Evolutionary conservation across 306 rosid species (phyloP), one percentile per base, ranked within the genome.

Genomic region (Castanospermum australe): DNA sequence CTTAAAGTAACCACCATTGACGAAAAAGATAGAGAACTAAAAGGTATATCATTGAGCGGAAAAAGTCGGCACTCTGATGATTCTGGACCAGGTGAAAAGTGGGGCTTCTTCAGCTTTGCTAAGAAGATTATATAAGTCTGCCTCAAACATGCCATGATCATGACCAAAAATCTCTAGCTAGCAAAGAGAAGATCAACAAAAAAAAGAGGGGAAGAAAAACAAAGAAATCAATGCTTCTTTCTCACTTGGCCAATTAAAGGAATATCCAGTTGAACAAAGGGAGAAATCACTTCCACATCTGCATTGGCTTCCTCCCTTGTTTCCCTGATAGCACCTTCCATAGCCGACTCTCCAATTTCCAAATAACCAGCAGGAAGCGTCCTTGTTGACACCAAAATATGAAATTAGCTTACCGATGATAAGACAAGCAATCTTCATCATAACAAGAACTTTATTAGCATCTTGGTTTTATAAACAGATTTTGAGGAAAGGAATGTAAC

Each of bases 291-390:
- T 83, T 90, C 93, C 50, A 92, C 97, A 4, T 92, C 92, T 12
- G 96, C 97, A 74, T 82, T 86, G 79, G 97, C 97, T 89, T 90
- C 97, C 80, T 92, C 96, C 90, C 86, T 72, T 45, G 97, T 92
- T 85, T 92, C 97, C 86, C 97, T 84, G 38, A 84, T 87, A 50
- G 97, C 97, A 80, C 97, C 97, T 85, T 92, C 96, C 55, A 86
- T 88, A 60, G 96, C 92, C 1, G 96, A 90, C 85, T 92, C 95
- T 57, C 95, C 97, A 61, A 90, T 87, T 85, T 92, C 97, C 87
- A 89, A 71, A 82, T 84, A 92, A 70, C 93, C 96, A 38, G 96
- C 97, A 13, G 96, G 97, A 54, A 92, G 97, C 21, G 97, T 92
- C 97, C 93, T 89, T 78, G 64, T 67, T 45, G 41, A 83, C 66